phyloP scores from a whole-genome alignment of 2,329 filamentous ascomycete species.

The Paracoccidioides brasiliensis region DNA sequence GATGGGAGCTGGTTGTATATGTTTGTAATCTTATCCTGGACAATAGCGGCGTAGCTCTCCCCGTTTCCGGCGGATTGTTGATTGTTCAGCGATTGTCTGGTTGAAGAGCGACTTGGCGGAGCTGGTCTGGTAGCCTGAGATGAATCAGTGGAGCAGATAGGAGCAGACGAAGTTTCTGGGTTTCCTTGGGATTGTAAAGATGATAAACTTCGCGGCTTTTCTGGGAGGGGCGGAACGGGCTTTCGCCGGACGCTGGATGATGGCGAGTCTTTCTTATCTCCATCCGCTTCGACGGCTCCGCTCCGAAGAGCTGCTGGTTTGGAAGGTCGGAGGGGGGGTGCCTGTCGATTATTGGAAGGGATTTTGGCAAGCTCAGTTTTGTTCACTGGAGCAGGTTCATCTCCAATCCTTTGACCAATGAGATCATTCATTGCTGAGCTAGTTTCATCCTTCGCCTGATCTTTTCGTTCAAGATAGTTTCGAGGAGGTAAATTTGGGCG shows the following conservation, averaged over 20 bases:
- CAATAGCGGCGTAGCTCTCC: conserved; percentile 10
- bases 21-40: conserved; percentile 10
- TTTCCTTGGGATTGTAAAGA: not conserved
- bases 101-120: not conserved
- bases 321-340: conserved; percentile 30
- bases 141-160: not conserved
- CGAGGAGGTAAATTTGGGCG: conserved; percentile 32
- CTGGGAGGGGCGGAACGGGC: conserved; percentile 10
- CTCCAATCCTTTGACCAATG: conserved; percentile 25
- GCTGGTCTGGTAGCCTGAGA: not conserved
- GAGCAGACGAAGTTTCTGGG: not conserved
- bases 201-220: conserved; percentile 8
- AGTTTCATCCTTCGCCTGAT: conserved; percentile 12
- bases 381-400: conserved; percentile 10
- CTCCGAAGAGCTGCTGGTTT: conserved; percentile 27
- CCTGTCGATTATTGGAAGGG: conserved; percentile 12
- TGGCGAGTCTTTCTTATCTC: conserved; percentile 1
- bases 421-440: conserved; percentile 19
- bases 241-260: conserved; percentile 8
- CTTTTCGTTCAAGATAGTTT: conserved; percentile 14
- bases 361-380: conserved; percentile 19
- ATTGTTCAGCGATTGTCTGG: not conserved
- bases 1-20: conserved; percentile 13
- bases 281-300: conserved; percentile 4
- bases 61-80: not conserved